Base-by-base conservation (phyloP, 306 rosid species). In the Hylodesmum podocarpum region DNA sequence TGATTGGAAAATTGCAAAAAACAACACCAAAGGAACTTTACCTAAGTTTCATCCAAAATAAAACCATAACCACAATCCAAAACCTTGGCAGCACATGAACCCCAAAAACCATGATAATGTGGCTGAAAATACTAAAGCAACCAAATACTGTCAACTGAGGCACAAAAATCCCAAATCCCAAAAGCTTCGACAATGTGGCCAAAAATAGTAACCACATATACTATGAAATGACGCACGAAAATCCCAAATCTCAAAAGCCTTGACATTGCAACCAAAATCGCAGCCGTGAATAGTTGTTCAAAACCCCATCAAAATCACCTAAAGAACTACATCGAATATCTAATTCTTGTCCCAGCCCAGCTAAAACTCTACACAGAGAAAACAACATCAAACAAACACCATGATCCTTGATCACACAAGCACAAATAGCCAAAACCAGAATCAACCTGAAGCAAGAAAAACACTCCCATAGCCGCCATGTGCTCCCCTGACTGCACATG, bases 401-500 rank as follows among this genome's bases (percentile, higher is more conserved):
- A n/a, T n/a, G n/a, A n/a, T n/a, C n/a, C n/a, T n/a, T n/a, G n/a
- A n/a, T n/a, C n/a, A 51, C 65, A 41, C 18, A 69, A 11, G 18
- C 27, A 82, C 1, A 18, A 12, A 50, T 10, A 22, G 61, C 2
- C 5, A 70, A 51, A 53, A 73, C 5, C 10, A 46, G 1, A 22
- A 43, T 22, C 25, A 76, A 92, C 99, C 99, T 96, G 99, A 76
- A 96, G 84, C 88, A 96, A 82, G 96, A 96, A 96, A 91, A 96
- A 96, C 51, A 96, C 98, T 1, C 99, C 99, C 99, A 96, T 89
- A 11, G 99, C 93, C 54, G 91, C 99, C 99, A 96, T 96, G 77
- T 96, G 99, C 85, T 96, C 99, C 63, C 99, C 99, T 16, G 99
- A 96, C 79, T 96, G 99, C 9, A 96, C 99, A 76, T 96, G 99